Conservation (phyloP, 345 rosid genomes). For the Eucalyptus regnans region DNA sequence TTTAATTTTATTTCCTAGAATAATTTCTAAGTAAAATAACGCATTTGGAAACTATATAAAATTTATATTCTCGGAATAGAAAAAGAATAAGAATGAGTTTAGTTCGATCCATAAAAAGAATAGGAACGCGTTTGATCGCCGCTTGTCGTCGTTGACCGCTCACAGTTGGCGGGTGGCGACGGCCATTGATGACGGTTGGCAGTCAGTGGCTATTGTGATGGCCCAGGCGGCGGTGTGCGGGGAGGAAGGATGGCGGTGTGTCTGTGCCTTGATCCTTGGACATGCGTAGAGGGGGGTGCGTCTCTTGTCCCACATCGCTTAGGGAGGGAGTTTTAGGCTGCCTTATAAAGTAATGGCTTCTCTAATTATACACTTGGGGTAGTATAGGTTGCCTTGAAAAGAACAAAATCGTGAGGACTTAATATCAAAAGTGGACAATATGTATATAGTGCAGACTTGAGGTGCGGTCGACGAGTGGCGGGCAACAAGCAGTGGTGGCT, state of each 20-base stretch:
- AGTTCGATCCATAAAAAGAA: no score
- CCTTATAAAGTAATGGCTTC: fast-evolving
- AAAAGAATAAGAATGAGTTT: no score
- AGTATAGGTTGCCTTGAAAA: no score
- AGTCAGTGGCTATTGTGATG: fast-evolving
- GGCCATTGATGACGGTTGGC: fast-evolving
- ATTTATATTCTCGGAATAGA: fast-evolving
- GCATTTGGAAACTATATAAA: fast-evolving
- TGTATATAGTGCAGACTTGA: fast-evolving
- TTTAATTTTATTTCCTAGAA: fast-evolving
- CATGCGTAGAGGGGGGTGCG: fast-evolving
- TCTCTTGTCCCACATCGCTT: fast-evolving
- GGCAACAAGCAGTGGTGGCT: no score
- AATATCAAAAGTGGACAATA: fast-evolving
- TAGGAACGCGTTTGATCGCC: fast-evolving
- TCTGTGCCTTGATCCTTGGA: fast-evolving
- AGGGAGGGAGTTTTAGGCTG: fast-evolving
- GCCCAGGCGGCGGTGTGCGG: fast-evolving
- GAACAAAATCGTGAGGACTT: no score
- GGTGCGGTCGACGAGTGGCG: no score
- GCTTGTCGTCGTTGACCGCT: fast-evolving
- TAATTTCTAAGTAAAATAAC: no score
- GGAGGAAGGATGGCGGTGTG: fast-evolving
- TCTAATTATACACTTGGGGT: no score
- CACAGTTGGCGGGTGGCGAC: fast-evolving